A percentile compares a stretch with the other conserved stretches of the same genome.
These are phyloP conservation scores for Myxozyma udenii DNA, from an alignment of 805 yeast species.

Conservation along the genomic window DNA sequence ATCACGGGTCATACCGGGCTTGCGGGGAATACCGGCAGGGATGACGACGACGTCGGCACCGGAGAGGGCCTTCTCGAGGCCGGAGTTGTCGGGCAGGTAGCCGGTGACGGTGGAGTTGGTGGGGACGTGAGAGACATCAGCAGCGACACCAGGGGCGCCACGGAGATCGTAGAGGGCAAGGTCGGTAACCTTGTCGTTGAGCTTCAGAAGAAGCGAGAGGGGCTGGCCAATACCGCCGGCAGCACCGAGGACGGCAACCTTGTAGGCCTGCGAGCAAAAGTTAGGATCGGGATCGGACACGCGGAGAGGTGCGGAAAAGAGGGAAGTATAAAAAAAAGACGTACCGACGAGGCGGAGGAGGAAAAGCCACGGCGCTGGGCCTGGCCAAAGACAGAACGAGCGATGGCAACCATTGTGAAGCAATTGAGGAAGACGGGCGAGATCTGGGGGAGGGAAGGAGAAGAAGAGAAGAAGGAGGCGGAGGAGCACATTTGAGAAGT, in stretches of 20 bases:
- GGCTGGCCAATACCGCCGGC: constrained; percentile 91
- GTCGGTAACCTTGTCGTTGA: constrained; percentile 82
- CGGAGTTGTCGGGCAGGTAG: constrained; percentile 75
- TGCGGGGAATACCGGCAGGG: constrained; percentile 97
- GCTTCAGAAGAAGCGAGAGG: constrained; percentile 74
- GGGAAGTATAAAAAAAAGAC: neutral
- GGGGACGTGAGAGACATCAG: constrained; percentile 91
- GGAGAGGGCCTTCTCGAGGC: constrained; percentile 64
- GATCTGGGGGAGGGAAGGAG: neutral
- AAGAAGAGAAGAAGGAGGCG: neutral
- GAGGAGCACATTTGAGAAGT: neutral
- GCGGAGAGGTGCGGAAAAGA: neutral
- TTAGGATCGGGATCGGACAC: neutral
- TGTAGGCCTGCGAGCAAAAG: constrained; percentile 37
- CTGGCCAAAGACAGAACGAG: constrained; percentile 25
- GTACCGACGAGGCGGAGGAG: constrained; percentile 27
- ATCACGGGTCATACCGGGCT: constrained; percentile 99
- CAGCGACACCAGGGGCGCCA: constrained; percentile 96
- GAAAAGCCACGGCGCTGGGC: constrained; percentile 31
- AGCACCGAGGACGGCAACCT: constrained; percentile 87
- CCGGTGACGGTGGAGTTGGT: constrained; percentile 87
- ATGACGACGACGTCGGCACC: constrained; percentile 77
- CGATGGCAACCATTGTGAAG: constrained; percentile 23
- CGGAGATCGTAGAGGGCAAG: constrained; percentile 83
- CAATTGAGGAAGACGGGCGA: constrained; percentile 1